These are phyloP conservation scores for Erigeron canadensis DNA, from an alignment of 129 eudicot species.

Conservation along the genomic window DNA sequence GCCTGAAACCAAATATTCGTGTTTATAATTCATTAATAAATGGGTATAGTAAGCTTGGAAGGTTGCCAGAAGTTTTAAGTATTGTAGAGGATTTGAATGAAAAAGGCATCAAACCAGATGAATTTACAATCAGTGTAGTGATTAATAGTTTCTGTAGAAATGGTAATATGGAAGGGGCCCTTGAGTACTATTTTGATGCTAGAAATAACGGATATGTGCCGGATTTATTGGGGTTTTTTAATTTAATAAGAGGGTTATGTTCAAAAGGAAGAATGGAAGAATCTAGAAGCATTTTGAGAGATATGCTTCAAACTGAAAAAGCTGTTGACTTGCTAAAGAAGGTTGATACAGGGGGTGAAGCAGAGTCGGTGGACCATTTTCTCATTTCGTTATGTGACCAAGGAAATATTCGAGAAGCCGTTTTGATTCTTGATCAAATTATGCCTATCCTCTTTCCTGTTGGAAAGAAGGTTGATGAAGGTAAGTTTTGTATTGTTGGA, in stretches of 20 bases:
- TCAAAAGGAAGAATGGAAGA: slow-evolving; percentile 98
- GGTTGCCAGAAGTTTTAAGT: slow-evolving; percentile 54
- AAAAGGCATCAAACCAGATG: slow-evolving; percentile 54
- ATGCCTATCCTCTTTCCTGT: slow-evolving; percentile 46
- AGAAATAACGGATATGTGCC: slow-evolving; percentile 52
- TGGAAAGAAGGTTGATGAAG: slow-evolving; percentile 33
- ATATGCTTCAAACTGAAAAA: slow-evolving; percentile 69
- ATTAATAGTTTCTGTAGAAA: slow-evolving; percentile 60
- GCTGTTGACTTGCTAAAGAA: slow-evolving; percentile 47
- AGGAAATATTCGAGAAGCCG: slow-evolving; percentile 68
- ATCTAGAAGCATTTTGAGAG: slow-evolving; percentile 66
- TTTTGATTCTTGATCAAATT: slow-evolving; percentile 65
- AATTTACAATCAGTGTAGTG: slow-evolving; percentile 68
- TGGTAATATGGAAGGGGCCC: slow-evolving; percentile 90
- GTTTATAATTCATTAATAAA: slow-evolving; percentile 68
- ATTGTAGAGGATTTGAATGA: slow-evolving; percentile 54
- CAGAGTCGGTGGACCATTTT: slow-evolving; percentile 49
- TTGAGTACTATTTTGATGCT: slow-evolving; percentile 51
- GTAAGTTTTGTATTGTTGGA: slow-evolving; percentile 14
- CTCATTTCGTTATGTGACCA: slow-evolving; percentile 65
- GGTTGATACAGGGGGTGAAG: slow-evolving; percentile 50
- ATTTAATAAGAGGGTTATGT: slow-evolving; percentile 69
- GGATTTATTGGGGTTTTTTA: slow-evolving; percentile 75
- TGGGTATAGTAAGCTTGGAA: slow-evolving; percentile 65
- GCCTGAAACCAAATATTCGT: slow-evolving; percentile 52